Evolutionary conservation across 108 stramenopile species (phyloP), one percentile per base, ranked within the genome.

Genomic region (Nitzschia sp.): DNA sequence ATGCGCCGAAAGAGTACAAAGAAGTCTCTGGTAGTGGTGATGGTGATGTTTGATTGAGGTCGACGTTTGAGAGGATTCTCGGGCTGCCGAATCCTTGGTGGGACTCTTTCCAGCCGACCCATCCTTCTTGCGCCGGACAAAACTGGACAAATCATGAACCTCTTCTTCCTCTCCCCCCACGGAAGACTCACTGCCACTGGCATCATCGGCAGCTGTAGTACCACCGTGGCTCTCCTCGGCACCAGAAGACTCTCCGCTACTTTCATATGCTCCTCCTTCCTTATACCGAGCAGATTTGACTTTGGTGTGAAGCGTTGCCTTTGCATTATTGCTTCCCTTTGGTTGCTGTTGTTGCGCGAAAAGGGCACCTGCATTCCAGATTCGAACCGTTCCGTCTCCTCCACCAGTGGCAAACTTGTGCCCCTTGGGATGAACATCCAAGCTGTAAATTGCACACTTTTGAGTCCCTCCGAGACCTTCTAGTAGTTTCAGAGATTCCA

Each of bases 321-420:
- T 51, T 0, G 18, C 9, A 29, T 18, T 30, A 17, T 11, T 62
- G 24, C 6, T 42, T 17, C 35, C 42, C 13, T 11, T 21, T 4
- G 58, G 13, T 3, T 13, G 21, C 5, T 66, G 15, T 58, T 54
- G 21, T 24, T 33, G 35, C 55, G 63, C 18, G 60, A 94, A 91
- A 32, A 94, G 64, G 1, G 78, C 73, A 11, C 18, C 46, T 32
- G 68, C 74, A 58, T 74, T 87, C 93, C 93, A 94, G 31, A 95
- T 80, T 46, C 82, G 86, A 11, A 95, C 93, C 25, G 75, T 85
- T 0, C 93, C 89, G 74, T 95, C 93, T 33, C 93, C 93, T 18
- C 87, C 89, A 21, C 85, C 90, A 4, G 93, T 95, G 23, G 90
- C 93, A 72, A 95, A 85, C 31, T 79, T 76, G 18, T 77, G 69